Evolutionary conservation across 306 rosid species (phyloP).

Genomic region (Lathyrus tuberosus): DNA sequence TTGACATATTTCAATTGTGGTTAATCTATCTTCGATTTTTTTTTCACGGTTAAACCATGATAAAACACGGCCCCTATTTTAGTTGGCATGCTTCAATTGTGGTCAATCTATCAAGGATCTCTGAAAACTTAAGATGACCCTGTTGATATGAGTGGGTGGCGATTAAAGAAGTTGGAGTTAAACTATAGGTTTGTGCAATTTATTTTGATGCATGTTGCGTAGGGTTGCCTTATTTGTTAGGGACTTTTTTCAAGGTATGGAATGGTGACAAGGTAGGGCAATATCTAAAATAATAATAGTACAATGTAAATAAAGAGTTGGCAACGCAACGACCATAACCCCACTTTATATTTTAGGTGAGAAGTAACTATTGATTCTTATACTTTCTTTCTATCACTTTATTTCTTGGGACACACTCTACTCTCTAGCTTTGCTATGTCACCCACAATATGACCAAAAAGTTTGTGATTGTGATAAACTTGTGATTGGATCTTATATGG

Average conservation of each 20-base stretch:
- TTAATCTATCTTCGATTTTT: too few relatives aligned
- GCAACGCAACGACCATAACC: constrained; percentile 40
- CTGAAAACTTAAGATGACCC: too few relatives aligned
- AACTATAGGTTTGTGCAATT: constrained; percentile 36
- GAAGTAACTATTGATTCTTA: constrained; percentile 31
- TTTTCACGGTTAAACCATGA: too few relatives aligned
- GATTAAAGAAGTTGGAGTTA: constrained; percentile 40
- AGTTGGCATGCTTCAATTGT: too few relatives aligned
- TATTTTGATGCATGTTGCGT: constrained; percentile 50
- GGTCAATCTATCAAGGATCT: too few relatives aligned
- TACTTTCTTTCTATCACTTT: constrained; percentile 20
- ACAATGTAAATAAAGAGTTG: constrained; percentile 37
- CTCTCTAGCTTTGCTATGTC: constrained; percentile 29
- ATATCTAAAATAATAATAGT: constrained; percentile 39
- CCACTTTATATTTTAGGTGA: constrained; percentile 37
- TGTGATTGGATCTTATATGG: constrained; percentile 17
- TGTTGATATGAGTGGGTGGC: too few relatives aligned
- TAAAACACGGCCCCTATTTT: too few relatives aligned
- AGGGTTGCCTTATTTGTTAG: constrained; percentile 48
- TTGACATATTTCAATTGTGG: too few relatives aligned
- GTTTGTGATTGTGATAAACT: constrained; percentile 14
- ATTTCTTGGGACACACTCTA: constrained; percentile 26
- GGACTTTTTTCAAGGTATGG: constrained; percentile 52
- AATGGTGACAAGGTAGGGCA: constrained; percentile 70
- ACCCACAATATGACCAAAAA: constrained; percentile 41